These are phyloP conservation scores for Silene latifolia DNA, from an alignment of 148 eudicot genomes.

Conservation along the genomic window DNA sequence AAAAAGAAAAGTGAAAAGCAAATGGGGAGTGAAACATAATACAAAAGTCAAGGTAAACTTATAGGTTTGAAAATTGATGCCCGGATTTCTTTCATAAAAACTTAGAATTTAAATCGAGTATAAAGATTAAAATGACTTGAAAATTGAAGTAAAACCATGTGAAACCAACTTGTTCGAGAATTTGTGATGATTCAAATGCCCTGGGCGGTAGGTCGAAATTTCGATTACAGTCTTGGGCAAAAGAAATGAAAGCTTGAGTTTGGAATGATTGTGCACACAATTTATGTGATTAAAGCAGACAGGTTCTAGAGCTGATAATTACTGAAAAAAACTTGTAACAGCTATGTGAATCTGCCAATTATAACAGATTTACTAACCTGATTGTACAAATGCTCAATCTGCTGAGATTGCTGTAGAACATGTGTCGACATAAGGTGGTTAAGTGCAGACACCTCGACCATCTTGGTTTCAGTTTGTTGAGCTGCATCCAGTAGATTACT, in stretches of 20 bases:
- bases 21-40: too few species aligned
- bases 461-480: slow-evolving; percentile 88
- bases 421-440: slow-evolving; percentile 97
- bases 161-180: neutral
- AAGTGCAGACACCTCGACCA: slow-evolving; percentile 96
- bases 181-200: neutral
- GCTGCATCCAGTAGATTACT: slow-evolving; percentile 75
- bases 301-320: neutral
- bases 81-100: too few species aligned
- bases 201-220: neutral
- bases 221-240: neutral
- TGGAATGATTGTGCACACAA: neutral
- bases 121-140: too few species aligned
- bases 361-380: slow-evolving; percentile 47
- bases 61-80: too few species aligned
- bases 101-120: too few species aligned
- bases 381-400: slow-evolving; percentile 83
- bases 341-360: neutral
- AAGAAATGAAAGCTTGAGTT: neutral
- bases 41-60: too few species aligned
- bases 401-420: slow-evolving; percentile 88
- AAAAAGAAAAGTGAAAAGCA: too few species aligned
- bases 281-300: neutral
- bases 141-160: too few species aligned
- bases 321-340: neutral